Base-by-base conservation (phyloP, 352 stramenopile genomes). In the Pythium apleroticum region DNA sequence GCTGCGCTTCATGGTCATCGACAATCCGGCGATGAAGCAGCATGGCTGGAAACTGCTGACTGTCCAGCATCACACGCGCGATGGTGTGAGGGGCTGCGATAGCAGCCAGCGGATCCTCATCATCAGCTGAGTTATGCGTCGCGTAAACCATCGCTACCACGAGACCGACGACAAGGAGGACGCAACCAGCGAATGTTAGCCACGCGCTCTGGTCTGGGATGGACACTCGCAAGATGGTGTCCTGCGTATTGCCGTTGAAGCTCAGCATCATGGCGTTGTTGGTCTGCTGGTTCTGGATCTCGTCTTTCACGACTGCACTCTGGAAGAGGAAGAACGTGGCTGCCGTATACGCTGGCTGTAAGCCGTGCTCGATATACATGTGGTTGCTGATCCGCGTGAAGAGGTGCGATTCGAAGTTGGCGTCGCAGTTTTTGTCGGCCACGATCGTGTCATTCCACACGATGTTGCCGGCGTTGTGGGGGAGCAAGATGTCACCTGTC, bases 201-300 rank as follows among this genome's bases (percentile, higher is more conserved):
- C 33, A 55, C 17, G 60, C 54, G 48, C 59, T 69, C 25, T 30
- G 17, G n/a, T 37, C 24, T 22, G 63, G 63, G 24, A 49, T 55
- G 2, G 63, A 61, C 11, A 43, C 4, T 12, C 55, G 22, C 17
- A 61, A 11, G 24, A 27, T 50, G 27, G 62, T 28, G 12, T 28
- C 20, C 11, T 65, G 63, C 1, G 6, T 39, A 43, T 71, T 71
- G 41, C n/a, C n/a, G n/a, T 59, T 37, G 35, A 71, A 71, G 1
- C 17, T 24, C 15, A 71, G 45, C 37, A 45, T 49, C 41, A 11
- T 22, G 5, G 15, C 9, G 39, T 48, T 11, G 14, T 20, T 24
- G 4, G 24, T 31, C 7, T n/a, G 15, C 0, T 31, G 20, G 8
- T 39, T 39, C 33, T 9, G 33, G 33, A 67, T 7, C 4, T 31